Conservation (phyloP, 2,329 filamentous ascomycete genomes). For the Leptographium lundbergii region DNA sequence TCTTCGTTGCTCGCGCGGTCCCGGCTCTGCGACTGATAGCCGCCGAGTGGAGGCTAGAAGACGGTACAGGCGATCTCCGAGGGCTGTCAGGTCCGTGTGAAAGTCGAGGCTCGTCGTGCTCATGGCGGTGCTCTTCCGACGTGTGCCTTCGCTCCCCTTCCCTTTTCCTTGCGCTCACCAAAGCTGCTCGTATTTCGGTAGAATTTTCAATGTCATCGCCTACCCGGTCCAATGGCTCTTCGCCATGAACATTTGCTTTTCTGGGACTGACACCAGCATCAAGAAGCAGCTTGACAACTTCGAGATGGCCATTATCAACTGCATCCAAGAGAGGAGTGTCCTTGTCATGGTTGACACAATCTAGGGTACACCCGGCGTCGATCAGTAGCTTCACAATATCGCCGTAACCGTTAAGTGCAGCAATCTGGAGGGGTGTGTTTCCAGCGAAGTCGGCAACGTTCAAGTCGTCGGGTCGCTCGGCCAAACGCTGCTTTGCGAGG, state of each 20-base stretch:
- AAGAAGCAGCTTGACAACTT: constrained; percentile 74
- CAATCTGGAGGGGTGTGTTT: constrained; percentile 93
- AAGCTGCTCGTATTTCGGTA: constrained; percentile 60
- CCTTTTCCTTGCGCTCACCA: constrained; percentile 48
- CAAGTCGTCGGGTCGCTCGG: constrained; percentile 74
- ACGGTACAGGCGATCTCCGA: constrained; percentile 39
- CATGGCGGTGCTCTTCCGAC: constrained; percentile 45
- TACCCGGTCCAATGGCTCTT: constrained; percentile 80
- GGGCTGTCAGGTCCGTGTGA: constrained; percentile 47
- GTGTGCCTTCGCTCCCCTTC: constrained; percentile 40
- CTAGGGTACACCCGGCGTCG: constrained; percentile 69
- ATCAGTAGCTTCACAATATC: constrained; percentile 83
- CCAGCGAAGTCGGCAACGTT: constrained; percentile 86
- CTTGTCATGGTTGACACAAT: constrained; percentile 67
- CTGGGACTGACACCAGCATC: constrained; percentile 84
- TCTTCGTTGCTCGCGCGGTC: constrained; percentile 48
- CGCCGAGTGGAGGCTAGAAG: constrained; percentile 18
- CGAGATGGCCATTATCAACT: constrained; percentile 86
- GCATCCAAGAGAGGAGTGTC: constrained; percentile 94
- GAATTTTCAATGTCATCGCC: constrained; percentile 62
- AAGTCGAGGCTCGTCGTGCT: constrained; percentile 32
- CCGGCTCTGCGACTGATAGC: constrained; percentile 36
- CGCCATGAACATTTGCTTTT: constrained; percentile 80
- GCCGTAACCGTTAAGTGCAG: constrained; percentile 72
- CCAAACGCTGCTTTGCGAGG: constrained; percentile 58